Percentiles rank a stretch among this genome's conserved stretches.
Conservation (phyloP, 441 rosid genomes). For the Euphorbia schlechtendalii region DNA sequence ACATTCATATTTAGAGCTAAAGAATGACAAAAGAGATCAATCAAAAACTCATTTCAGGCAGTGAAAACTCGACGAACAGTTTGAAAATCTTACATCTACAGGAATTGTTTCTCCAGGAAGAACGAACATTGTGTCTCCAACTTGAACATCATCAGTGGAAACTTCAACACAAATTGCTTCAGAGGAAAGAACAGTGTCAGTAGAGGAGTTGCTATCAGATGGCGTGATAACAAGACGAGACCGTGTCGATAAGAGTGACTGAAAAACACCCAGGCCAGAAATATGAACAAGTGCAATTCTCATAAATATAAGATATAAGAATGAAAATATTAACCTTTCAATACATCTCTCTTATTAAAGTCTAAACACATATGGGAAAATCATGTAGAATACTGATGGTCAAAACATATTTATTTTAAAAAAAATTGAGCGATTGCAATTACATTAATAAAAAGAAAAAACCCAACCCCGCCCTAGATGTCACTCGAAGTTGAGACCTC, state of each 20-base stretch:
- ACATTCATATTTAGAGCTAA: conserved; percentile 5
- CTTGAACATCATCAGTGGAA: conserved; percentile 79
- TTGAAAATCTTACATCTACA: conserved; percentile 59
- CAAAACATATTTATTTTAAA: no score
- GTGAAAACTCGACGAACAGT: conserved; percentile 13
- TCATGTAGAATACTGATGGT: no score
- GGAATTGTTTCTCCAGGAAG: conserved; percentile 95
- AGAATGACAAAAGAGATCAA: conserved; percentile 9
- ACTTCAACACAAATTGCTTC: conserved; percentile 80
- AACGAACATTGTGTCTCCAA: conserved; percentile 80
- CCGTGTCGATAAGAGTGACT: conserved; percentile 82
- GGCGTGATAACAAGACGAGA: conserved; percentile 83
- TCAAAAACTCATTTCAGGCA: conserved; percentile 1
- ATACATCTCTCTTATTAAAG: not conserved
- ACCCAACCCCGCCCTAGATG: no score
- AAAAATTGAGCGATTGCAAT: no score
- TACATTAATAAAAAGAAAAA: no score
- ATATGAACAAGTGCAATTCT: conserved; percentile 10
- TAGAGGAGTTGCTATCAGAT: conserved; percentile 48
- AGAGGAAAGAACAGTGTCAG: conserved; percentile 60
- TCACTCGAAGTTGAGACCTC: no score
- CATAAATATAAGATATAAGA: not conserved
- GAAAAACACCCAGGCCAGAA: conserved; percentile 33
- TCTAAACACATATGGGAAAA: not conserved
- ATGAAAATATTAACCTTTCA: not conserved